Base-by-base conservation (phyloP, 805 yeast species). In the Myxozyma neglecta region DNA sequence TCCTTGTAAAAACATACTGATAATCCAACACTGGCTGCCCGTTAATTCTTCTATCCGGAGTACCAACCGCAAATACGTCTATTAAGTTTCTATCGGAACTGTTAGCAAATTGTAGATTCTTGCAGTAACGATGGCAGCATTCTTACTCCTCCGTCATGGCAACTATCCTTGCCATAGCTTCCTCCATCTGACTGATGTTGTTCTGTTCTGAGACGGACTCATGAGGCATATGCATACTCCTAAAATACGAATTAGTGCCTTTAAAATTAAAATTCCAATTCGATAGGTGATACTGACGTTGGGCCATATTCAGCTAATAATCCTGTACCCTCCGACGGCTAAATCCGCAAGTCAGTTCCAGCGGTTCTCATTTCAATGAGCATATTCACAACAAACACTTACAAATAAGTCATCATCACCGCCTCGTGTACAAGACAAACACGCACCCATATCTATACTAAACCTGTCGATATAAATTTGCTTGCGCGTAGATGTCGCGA, bases 31-130 rank as follows among this genome's bases (percentile, higher is more conserved):
- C 42, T 3, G 61, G 46, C 32, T 51, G 64, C 10, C 60, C 56
- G 37, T 51, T 52, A 10, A 57, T 39, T 39, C 67, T 46, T 16
- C 66, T 24, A 16, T 61, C 67, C 3, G 66, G 63, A 6, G 67
- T 55, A 4, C 67, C 67, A n/a, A 64, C 67, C 5, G 63, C 61
- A 53, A 64, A 64, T 24, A 64, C 58, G 34, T 64, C 67, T 43
- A 64, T 64, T 43, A 64, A 49, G 36, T 62, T 64, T 53, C 67
- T 64, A n/a, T n/a, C 40, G 13, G 10, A 42, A 6, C 10, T 20
- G 32, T 35, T 40, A 24, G 6, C 34, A 34, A 16, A 16, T 11
- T 14, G 49, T 35, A 0, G 7, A 29, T 35, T 9, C n/a, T 32
- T 34, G 32, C 32, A 13, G 13, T 44, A 44, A 14, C 24, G 7